Percentiles rank a stretch among this genome's conserved stretches.
Conservation (phyloP, 306 rosid genomes). For the Vigna radiata region DNA sequence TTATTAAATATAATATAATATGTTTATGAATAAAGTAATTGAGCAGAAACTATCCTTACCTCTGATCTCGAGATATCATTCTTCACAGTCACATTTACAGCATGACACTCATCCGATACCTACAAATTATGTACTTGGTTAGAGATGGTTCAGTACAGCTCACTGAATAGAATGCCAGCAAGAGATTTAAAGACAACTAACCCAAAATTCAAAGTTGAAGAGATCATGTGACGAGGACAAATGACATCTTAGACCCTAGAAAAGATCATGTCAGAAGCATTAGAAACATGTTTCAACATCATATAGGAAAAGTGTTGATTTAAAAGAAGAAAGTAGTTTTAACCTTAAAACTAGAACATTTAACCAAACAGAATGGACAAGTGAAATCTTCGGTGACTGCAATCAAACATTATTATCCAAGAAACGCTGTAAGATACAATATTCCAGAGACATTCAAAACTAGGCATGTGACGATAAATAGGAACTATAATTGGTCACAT, state of each 20-base stretch:
- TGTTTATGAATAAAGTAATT: background rate
- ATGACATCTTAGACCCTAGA: conserved; percentile 85
- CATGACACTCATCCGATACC: conserved; percentile 88
- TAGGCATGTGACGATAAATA: conserved; percentile 6
- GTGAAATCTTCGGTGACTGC: conserved; percentile 88
- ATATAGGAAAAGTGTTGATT: conserved; percentile 1
- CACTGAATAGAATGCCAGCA: conserved; percentile 26
- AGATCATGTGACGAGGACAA: conserved; percentile 80
- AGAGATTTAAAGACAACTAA: conserved; percentile 54
- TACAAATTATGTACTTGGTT: conserved; percentile 50
- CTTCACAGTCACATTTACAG: conserved; percentile 84
- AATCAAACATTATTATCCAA: conserved; percentile 26
- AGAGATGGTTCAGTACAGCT: conserved; percentile 34
- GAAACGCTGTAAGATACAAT: background rate
- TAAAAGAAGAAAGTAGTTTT: conserved; percentile 21
- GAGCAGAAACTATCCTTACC: conserved; percentile 56
- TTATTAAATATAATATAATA: background rate
- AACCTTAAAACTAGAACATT: conserved; percentile 86
- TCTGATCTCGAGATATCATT: conserved; percentile 65
- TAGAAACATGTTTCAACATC: conserved; percentile 34
- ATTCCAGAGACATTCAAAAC: conserved; percentile 13
- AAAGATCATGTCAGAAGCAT: conserved; percentile 36
- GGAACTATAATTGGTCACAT: conserved; percentile 15
- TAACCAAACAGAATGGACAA: conserved; percentile 90
- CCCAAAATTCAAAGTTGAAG: conserved; percentile 94